These are phyloP conservation scores for Xenoacremonium recifei DNA, from an alignment of 2,329 filamentous ascomycete species.

Conservation along the genomic window DNA sequence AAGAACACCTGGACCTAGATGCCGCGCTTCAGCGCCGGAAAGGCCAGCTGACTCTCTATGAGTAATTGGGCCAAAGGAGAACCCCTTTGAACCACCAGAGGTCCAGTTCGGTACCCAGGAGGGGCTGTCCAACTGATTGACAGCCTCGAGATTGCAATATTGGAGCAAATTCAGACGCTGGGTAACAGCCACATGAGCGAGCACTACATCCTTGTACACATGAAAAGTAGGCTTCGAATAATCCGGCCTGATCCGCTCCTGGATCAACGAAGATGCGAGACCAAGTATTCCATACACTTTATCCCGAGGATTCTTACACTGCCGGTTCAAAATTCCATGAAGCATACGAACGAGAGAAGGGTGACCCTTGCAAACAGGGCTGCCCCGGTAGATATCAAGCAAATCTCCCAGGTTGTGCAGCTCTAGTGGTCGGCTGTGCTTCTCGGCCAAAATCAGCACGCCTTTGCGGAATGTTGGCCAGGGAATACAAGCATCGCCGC, in stretches of 20 bases:
- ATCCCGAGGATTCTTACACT: constrained; percentile 4
- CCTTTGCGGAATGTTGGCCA: constrained; percentile 1
- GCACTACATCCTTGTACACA: constrained; percentile 1
- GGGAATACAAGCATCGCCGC: neutral
- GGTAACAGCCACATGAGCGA: constrained; percentile 3
- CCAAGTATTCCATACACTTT: constrained; percentile 7
- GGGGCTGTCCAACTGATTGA: too few species aligned
- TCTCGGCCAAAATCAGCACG: constrained; percentile 1
- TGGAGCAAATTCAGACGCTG: too few species aligned
- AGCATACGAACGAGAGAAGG: neutral
- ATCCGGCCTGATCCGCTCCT: neutral
- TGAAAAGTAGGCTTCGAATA: neutral
- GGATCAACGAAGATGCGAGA: constrained; percentile 1
- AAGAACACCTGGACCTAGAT: too few species aligned
- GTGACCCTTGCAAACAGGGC: neutral
- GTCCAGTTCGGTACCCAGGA: too few species aligned
- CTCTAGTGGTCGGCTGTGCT: neutral
- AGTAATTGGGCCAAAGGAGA: too few species aligned
- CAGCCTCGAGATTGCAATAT: too few species aligned
- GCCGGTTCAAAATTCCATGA: neutral
- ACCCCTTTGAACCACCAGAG: too few species aligned
- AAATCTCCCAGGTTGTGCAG: neutral
- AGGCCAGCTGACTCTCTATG: too few species aligned
- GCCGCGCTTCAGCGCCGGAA: too few species aligned
- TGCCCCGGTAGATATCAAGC: neutral